Evolutionary conservation across 441 rosid genomes (phyloP).

Genomic region (Erodium chrysanthum): DNA sequence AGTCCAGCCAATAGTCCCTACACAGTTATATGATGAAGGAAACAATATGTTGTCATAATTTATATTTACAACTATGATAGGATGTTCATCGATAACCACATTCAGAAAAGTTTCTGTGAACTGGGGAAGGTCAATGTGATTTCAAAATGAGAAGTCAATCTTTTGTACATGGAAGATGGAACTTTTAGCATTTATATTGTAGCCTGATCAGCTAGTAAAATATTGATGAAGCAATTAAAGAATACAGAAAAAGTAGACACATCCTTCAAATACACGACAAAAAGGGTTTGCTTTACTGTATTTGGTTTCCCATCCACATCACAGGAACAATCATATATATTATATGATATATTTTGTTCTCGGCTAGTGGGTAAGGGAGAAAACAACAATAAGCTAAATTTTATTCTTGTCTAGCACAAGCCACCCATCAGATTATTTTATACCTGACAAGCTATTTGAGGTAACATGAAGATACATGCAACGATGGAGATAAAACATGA

Average conservation of each 20-base stretch:
- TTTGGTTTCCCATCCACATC: background rate
- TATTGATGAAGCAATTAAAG: background rate
- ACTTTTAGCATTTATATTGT: background rate
- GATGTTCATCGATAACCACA: too few relatives aligned
- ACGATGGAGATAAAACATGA: background rate
- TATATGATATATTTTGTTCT: background rate
- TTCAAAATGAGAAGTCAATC: background rate
- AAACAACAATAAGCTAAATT: background rate
- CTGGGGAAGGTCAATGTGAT: too few relatives aligned
- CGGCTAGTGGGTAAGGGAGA: background rate
- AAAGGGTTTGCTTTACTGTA: background rate
- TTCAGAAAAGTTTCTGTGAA: too few relatives aligned
- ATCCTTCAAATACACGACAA: background rate
- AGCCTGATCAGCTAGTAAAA: background rate
- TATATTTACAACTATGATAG: too few relatives aligned
- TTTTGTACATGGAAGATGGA: background rate
- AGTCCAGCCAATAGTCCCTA: too few relatives aligned
- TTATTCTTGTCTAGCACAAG: background rate
- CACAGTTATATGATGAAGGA: too few relatives aligned
- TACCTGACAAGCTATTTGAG: background rate
- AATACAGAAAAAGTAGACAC: background rate
- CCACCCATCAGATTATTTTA: background rate
- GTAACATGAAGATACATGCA: background rate
- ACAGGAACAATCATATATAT: background rate
- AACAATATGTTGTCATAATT: too few relatives aligned